Base-by-base conservation (phyloP, 2,329 filamentous ascomycete genomes). In the Diaporthe sp. region DNA sequence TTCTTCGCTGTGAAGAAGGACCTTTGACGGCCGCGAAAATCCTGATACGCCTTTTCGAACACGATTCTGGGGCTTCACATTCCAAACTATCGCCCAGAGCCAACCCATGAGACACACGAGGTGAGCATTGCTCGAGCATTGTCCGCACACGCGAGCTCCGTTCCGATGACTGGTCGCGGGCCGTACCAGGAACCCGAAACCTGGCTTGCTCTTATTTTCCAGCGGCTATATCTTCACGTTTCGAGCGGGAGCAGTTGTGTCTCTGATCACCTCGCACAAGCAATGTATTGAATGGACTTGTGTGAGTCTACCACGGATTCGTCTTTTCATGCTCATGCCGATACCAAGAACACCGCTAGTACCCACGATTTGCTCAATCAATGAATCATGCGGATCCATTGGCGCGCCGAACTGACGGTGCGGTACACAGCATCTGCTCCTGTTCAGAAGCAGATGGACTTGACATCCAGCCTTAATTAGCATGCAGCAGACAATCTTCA, bases 1-100 rank as follows among this genome's bases (percentile, higher is more conserved):
- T 98, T 99, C 84, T 98, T 98, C 83, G 97, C 91, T 12, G 92
- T 98, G 58, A 91, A 92, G 85, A 85, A 85, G 79, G 81, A 80
- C 25, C 46, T 69, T 28, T 69, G 22, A 69, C 17, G 12, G 8
- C 25, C n/a, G 37, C n/a, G n/a, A 25, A 25, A 34, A 5, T 42
- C 4, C 2, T n/a, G 22, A 53, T 6, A 4, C 31, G 61, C 61
- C 42, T 39, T 39, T 6, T 39, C 46, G 31, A 51, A 25, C 46
- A 6, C 31, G 19, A 53, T 22, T 1, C 7, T 8, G 34, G n/a
- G 13, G 31, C 4, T 13, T 28, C 2, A 4, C 5, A 53, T 22
- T 46, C n/a, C 22, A 39, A 39, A 28, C 31, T 13, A 25, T 10
- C 12, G 15, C 31, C 31, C 31, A 12, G 31, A 13, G 15, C 31